phyloP scores from a whole-genome alignment of 169 alveolate species.

The Plasmodium fragile region DNA sequence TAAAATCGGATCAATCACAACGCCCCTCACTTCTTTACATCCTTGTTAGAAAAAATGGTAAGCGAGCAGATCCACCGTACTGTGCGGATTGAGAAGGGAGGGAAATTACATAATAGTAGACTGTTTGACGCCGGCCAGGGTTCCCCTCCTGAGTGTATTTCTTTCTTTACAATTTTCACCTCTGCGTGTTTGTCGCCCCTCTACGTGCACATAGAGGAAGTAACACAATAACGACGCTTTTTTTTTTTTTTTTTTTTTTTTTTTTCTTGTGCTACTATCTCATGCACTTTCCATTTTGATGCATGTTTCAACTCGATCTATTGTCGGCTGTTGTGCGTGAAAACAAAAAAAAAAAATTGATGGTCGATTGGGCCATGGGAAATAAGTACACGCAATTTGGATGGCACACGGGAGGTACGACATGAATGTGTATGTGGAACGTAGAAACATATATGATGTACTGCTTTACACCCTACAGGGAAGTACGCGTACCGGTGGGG shows the following conservation, averaged over 20 bases:
- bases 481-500: background rate
- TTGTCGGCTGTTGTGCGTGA: background rate
- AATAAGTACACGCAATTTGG: background rate
- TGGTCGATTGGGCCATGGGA: background rate
- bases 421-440: background rate
- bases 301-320: background rate
- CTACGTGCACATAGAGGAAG: background rate
- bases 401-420: background rate
- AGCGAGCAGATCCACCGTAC: background rate
- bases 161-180: background rate
- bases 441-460: background rate
- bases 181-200: background rate
- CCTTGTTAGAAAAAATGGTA: background rate
- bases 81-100: background rate
- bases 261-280: background rate
- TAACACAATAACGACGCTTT: background rate
- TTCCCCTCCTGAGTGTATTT: background rate
- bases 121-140: background rate
- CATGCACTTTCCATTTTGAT: background rate
- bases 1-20: background rate
- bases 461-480: background rate
- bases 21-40: background rate
- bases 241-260: too few species aligned
- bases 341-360: too few species aligned
- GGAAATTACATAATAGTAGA: background rate